Evolutionary conservation across 176 grass and related monocot genomes (phyloP), one percentile per base, ranked within the genome.

Genomic region (Coix lacrymajobi): DNA sequence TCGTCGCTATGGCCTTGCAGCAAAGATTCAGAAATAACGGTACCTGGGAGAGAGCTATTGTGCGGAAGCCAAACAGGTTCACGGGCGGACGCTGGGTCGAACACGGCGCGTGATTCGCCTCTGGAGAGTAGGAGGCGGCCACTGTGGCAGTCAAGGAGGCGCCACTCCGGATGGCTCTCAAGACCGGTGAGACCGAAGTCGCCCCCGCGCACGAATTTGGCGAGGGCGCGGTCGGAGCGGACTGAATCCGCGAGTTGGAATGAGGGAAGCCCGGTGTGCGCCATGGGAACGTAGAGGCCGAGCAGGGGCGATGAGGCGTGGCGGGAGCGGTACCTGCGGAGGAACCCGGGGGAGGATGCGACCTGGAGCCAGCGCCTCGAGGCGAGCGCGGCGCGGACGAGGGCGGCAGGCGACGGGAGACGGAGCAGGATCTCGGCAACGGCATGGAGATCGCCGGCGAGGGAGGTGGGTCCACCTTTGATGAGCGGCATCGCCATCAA

Each of bases 191-290:
- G 78, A 20, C 28, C 16, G 46, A 81, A 81, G 6, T 81, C 65
- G 31, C 78, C 45, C 13, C 13, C 20, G 64, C 32, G 78, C 64
- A 37, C 78, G 63, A 82, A 75, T 44, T 25, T 60, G 62, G 41
- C 61, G 37, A 73, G 74, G 24, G 61, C 79, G 29, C 66, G 79
- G 62, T 87, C 79, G 48, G 79, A 82, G 22, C 74, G 69, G 38
- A 76, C 62, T 13, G 79, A 58, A 67, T 28, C 69, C 4, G 71
- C 79, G 25, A 82, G 28, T 6, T 76, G 44, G 79, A 81, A 81
- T 4, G 51, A 28, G 32, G 74, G 85, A 2, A 82, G 68, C 24
- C 68, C 39, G 62, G 36, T 26, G 36, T 20, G 48, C 66, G 25
- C 49, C 16, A 34, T 17, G 15, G 69, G 79, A 19, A 75, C 62